phyloP scores from a whole-genome alignment of 2,329 filamentous ascomycete genomes.

The Aspergillus sp. region DNA sequence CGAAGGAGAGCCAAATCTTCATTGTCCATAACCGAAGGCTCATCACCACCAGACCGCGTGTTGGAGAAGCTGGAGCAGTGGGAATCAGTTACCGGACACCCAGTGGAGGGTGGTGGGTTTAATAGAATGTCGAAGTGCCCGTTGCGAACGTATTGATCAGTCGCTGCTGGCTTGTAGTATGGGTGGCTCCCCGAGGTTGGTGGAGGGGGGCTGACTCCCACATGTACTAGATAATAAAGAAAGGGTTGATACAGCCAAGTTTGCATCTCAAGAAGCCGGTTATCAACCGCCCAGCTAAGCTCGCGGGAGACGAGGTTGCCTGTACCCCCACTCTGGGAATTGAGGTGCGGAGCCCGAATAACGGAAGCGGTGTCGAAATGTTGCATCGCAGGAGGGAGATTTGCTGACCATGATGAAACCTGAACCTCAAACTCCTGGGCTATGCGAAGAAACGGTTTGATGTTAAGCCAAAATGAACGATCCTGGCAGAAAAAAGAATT shows the following conservation, averaged over 20 bases:
- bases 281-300: slow-evolving; percentile 23
- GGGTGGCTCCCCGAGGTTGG: no score
- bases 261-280: slow-evolving; percentile 21
- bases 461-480: slow-evolving; percentile 15
- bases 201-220: no score
- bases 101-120: background rate
- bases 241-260: slow-evolving; percentile 28
- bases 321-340: slow-evolving; percentile 1
- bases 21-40: background rate
- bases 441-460: slow-evolving; percentile 18
- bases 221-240: slow-evolving; percentile 22
- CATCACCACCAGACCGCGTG: no score
- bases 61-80: no score
- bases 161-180: no score
- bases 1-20: slow-evolving; percentile 6
- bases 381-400: slow-evolving; percentile 24
- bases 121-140: no score
- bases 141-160: no score
- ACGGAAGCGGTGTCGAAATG: no score
- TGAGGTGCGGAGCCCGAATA: no score
- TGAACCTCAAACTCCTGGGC: slow-evolving; percentile 25
- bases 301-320: slow-evolving; percentile 14
- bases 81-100: background rate
- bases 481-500: slow-evolving; percentile 26
- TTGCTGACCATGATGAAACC: slow-evolving; percentile 19